Evolutionary conservation across 169 alveolate genomes (phyloP), one percentile per base, ranked within the genome.

Genomic region (Cryptosporidium bovis): DNA sequence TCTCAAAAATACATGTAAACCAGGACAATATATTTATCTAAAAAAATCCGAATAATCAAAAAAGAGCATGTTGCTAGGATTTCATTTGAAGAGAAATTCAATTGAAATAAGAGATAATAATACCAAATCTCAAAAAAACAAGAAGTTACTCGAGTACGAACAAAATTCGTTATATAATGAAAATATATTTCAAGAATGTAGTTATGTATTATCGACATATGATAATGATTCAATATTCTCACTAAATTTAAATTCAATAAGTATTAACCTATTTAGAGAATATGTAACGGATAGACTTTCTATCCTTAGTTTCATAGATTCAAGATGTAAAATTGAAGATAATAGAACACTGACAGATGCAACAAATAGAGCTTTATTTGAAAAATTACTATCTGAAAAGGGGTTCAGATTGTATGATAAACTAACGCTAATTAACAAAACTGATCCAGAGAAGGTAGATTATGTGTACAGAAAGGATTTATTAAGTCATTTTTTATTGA

Each of bases 151-250:
- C 36, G 85, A 77, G 12, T 77, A 77, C n/a, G 85, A 77, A 18
- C 69, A 77, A 46, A 62, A 62, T 15, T 16, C 24, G 10, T 20
- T 64, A 29, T 69, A 36, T 12, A 46, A 36, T 60, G 71, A 77
- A 24, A 20, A 31, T 60, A 40, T 77, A 36, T 77, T 77, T 44
- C 85, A 56, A 46, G 85, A 77, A 58, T 77, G 85, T 36, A 40
- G 40, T 46, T 77, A 58, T 60, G 71, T 77, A 58, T 46, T 77
- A 60, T 77, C 85, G n/a, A 77, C 51, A 27, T 77, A 77, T 77
- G 65, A 77, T 27, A 71, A 77, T n/a, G 27, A 24, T 1, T 40
- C 71, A 31, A 24, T 77, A 10, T 46, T 77, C 34, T 40, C 58
- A 16, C 16, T 77, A 33, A 44, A 77, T 77, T 46, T 77, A 36